A percentile compares a stretch with the other conserved stretches of the same genome.
Conservation (phyloP, 495 filamentous ascomycete species). For the Terfezia boudieri region DNA sequence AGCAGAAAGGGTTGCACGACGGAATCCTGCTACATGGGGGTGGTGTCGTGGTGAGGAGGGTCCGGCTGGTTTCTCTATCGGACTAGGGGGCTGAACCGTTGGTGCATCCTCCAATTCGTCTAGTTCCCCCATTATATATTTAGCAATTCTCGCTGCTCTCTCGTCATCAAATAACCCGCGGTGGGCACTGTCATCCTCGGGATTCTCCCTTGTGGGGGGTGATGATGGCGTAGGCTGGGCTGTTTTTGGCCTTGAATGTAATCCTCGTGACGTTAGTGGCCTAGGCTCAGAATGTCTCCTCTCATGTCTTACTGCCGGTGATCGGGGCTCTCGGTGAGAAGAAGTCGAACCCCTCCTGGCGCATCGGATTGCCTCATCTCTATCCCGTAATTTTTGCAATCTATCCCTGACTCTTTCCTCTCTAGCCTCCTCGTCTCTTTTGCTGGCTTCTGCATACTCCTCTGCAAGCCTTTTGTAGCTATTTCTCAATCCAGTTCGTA, state of each 20-base stretch:
- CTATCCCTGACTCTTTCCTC: not conserved
- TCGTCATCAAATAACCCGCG: not conserved
- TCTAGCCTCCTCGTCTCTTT: not conserved
- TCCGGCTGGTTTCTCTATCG: not conserved
- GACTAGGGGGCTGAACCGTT: not conserved
- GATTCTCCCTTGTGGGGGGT: not conserved
- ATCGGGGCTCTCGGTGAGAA: not conserved
- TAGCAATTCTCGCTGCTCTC: not conserved
- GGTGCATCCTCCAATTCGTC: not conserved
- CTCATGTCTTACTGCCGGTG: not conserved
- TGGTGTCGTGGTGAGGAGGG: not conserved
- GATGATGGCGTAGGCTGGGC: not conserved
- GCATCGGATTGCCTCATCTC: not conserved
- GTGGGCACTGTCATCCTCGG: not conserved
- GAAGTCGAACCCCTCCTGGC: not conserved
- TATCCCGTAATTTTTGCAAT: not conserved
- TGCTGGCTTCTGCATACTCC: conserved; percentile 12
- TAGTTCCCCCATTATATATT: not conserved
- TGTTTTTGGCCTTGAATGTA: not conserved
- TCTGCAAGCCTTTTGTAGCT: conserved; percentile 16
- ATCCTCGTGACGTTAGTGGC: not conserved
- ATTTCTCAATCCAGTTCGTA: conserved; percentile 12
- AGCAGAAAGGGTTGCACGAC: not conserved
- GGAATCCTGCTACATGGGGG: not conserved
- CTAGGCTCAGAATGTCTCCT: not conserved